Evolutionary conservation across 1,284 basidiomycete species (phyloP), one percentile per base, ranked within the genome.

Genomic region (Tilletia setariae): DNA sequence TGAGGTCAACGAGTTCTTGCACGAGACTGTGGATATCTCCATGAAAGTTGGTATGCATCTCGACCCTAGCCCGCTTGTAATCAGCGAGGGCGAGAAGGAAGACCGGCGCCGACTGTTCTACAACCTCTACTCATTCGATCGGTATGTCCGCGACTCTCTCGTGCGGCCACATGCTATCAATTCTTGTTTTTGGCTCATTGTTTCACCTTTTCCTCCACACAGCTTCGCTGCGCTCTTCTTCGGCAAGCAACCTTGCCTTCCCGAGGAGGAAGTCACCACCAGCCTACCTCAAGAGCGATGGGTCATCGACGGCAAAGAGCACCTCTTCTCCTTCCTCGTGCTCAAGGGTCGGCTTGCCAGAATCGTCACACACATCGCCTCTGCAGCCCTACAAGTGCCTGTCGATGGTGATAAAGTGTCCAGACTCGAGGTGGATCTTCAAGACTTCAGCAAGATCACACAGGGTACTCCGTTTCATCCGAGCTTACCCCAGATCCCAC

Each of bases 361-460:
- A 23, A 53, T 53, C 15, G 51, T 53, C 6, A 53, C 51, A 15
- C n/a, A 28, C 7, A 53, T 53, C 23, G 51, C 51, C n/a, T 28
- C 28, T 21, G 51, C 51, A 25, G 51, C 51, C 51, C 51, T 53
- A 19, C 21, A 53, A 25, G 51, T 53, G 51, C 51, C 51, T 13
- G 51, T 53, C 21, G 51, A 53, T 7, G 51, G 51, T 28, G 51
- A 53, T 7, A 53, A 53, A 28, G 28, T 53, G 13, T 53, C 51
- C 13, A 15, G 28, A 2, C 51, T 53, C 4, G 51, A 53, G 51
- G 51, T 53, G 21, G n/a, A 53, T 19, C 51, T 53, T 15, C 51
- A 53, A 25, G 51, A 53, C 21, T 53, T 53, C 51, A 53, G 51
- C 51, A 53, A 25, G 51, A 53, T 25, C 21, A 53, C 51, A 28